These are phyloP conservation scores for Thielaviopsis euricoi DNA, from an alignment of 2,329 filamentous ascomycete genomes.

Conservation along the genomic window DNA sequence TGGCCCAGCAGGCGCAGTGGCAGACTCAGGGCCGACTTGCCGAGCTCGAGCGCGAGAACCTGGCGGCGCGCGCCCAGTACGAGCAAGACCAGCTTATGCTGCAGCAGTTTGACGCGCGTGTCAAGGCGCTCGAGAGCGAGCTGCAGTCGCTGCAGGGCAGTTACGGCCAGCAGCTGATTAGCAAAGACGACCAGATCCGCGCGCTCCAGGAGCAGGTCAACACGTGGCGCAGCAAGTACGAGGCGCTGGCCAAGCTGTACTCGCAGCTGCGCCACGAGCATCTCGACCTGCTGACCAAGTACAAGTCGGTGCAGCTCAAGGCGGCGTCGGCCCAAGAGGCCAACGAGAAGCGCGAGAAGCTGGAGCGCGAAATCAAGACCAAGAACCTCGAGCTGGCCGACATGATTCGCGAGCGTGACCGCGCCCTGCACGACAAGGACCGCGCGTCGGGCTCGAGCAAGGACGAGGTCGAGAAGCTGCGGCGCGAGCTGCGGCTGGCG, in stretches of 20 bases:
- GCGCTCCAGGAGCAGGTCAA: conserved; percentile 93
- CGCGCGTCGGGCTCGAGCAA: conserved; percentile 70
- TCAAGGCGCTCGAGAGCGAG: conserved; percentile 84
- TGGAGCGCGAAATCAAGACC: conserved; percentile 95
- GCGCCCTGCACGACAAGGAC: conserved; percentile 86
- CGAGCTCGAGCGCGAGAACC: conserved; percentile 85
- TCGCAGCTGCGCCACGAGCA: conserved; percentile 92
- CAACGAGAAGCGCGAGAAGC: conserved; percentile 83
- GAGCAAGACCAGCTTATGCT: conserved; percentile 95
- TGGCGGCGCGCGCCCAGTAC: conserved; percentile 87
- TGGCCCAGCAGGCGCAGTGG: conserved; percentile 77
- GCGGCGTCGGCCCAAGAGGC: conserved; percentile 94
- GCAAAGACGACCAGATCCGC: conserved; percentile 87
- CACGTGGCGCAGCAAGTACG: conserved; percentile 94
- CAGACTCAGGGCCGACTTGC: conserved; percentile 93
- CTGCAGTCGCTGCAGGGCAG: conserved; percentile 67
- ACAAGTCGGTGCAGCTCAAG: conserved; percentile 91
- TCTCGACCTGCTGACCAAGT: conserved; percentile 85
- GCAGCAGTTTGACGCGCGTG: conserved; percentile 86
- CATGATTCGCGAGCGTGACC: conserved; percentile 94
- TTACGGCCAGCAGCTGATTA: conserved; percentile 67
- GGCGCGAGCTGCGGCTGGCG: conserved; percentile 82
- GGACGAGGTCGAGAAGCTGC: conserved; percentile 87
- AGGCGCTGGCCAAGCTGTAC: conserved; percentile 90
- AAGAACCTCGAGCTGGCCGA: conserved; percentile 98